Conservation (phyloP, 176 grass and related monocot genomes). For the Elaeis guineensis region DNA sequence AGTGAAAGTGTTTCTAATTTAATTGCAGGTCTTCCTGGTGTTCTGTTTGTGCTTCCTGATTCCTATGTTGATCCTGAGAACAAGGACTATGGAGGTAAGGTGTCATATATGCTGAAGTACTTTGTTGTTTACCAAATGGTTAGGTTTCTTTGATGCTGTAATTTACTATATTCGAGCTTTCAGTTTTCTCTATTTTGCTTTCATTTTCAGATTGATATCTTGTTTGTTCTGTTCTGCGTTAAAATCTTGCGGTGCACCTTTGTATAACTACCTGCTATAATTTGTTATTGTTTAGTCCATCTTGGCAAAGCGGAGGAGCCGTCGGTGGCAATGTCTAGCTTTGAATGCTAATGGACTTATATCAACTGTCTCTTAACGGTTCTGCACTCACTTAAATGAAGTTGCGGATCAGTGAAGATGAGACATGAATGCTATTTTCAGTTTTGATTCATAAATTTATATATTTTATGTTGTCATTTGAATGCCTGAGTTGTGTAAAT, state of each 20-base stretch:
- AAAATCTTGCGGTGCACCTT: no score
- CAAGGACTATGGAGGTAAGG: slow-evolving; percentile 89
- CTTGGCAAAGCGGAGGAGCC: neutral
- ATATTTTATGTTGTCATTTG: no score
- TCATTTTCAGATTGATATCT: no score
- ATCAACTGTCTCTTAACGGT: neutral
- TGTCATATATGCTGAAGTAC: neutral
- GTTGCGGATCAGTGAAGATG: slow-evolving; percentile 23
- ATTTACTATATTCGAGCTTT: no score
- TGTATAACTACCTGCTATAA: no score
- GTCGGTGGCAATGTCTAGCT: neutral
- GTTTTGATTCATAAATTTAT: no score
- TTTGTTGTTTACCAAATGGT: no score
- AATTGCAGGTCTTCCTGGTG: slow-evolving; percentile 60
- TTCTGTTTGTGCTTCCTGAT: slow-evolving; percentile 97
- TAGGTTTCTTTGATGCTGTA: no score
- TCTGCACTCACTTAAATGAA: slow-evolving; percentile 3
- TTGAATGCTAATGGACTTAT: slow-evolving; percentile 8
- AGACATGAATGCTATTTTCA: slow-evolving; percentile 11
- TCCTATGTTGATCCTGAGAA: slow-evolving; percentile 98
- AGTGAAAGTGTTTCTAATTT: no score
- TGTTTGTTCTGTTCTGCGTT: no score
- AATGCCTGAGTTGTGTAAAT: no score
- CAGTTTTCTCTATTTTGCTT: no score
- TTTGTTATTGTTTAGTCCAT: neutral